Percentiles rank a stretch among this genome's conserved stretches.
Evolutionary conservation across 1,284 basidiomycete genomes (phyloP).

Genomic region (Ganoderma multipileum): DNA sequence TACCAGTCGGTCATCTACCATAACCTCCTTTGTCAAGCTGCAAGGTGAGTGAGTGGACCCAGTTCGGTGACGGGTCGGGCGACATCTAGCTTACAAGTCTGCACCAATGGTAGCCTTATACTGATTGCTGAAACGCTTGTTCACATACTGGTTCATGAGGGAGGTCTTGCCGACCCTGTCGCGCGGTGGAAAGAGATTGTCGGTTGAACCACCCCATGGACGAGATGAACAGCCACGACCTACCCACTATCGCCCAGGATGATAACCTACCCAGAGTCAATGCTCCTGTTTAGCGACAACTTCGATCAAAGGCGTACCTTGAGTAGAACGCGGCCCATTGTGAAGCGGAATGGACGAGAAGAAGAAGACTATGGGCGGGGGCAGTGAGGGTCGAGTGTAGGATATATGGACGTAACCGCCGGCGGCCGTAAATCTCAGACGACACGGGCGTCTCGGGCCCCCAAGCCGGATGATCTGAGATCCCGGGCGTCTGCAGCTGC

Average conservation of each 20-base stretch:
- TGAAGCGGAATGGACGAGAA: slow-evolving; percentile 24
- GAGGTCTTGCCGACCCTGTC: slow-evolving; percentile 98
- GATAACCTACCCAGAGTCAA: slow-evolving; percentile 76
- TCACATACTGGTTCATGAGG: slow-evolving; percentile 99
- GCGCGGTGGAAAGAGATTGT: slow-evolving; percentile 13
- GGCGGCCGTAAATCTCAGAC: slow-evolving; percentile 15
- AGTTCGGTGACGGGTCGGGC: neutral
- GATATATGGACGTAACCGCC: slow-evolving; percentile 30
- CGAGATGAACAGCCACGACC: slow-evolving; percentile 44
- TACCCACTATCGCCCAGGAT: slow-evolving; percentile 98
- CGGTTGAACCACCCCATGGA: slow-evolving; percentile 13
- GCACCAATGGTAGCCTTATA: slow-evolving; percentile 98
- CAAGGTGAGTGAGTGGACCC: slow-evolving; percentile 25
- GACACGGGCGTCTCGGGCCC: slow-evolving; percentile 27
- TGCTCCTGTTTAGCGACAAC: neutral
- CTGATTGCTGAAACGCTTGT: slow-evolving; percentile 99
- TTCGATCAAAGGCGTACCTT: slow-evolving; percentile 66
- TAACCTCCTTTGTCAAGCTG: slow-evolving; percentile 97
- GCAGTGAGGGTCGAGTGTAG: slow-evolving; percentile 26
- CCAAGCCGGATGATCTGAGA: slow-evolving; percentile 29
- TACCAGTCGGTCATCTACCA: slow-evolving; percentile 97
- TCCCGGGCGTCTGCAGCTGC: slow-evolving; percentile 5
- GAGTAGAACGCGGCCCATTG: slow-evolving; percentile 90
- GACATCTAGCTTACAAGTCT: slow-evolving; percentile 71
- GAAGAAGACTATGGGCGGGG: slow-evolving; percentile 23